Conservation (phyloP, 1,284 basidiomycete genomes). For the Vanrija sp. region DNA sequence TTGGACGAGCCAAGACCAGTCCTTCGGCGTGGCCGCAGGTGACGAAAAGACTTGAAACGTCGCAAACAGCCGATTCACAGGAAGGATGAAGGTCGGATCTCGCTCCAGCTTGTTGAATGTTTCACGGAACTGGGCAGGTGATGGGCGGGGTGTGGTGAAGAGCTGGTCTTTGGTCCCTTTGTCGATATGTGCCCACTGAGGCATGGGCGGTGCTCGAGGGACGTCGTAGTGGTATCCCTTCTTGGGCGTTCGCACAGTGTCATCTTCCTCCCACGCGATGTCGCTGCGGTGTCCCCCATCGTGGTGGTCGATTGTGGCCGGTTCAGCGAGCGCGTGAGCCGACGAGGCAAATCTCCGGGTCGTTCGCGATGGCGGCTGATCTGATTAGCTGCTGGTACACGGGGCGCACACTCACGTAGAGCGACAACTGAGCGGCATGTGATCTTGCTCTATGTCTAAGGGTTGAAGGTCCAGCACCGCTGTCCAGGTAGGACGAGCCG, state of each 20-base stretch:
- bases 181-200: conserved; percentile 2
- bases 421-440: background rate
- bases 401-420: background rate
- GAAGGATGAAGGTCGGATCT: conserved; percentile 1
- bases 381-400: background rate
- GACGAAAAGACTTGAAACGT: background rate
- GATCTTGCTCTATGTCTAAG: background rate
- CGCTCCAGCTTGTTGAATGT: background rate
- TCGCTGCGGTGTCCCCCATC: background rate
- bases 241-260: background rate
- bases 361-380: background rate
- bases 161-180: background rate
- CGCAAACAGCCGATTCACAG: background rate
- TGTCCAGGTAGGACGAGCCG: conserved; percentile 13
- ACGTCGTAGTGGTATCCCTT: background rate
- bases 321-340: conserved; percentile 2
- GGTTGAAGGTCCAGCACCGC: conserved; percentile 4
- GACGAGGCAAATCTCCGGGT: conserved; percentile 11
- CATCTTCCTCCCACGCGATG: conserved; percentile 2
- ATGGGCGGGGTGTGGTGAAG: background rate
- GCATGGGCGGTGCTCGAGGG: background rate
- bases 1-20: conserved; percentile 14
- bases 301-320: background rate
- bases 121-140: background rate
- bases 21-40: background rate